phyloP scores from a whole-genome alignment of 306 rosid species.

The Inga leiocalycina region DNA sequence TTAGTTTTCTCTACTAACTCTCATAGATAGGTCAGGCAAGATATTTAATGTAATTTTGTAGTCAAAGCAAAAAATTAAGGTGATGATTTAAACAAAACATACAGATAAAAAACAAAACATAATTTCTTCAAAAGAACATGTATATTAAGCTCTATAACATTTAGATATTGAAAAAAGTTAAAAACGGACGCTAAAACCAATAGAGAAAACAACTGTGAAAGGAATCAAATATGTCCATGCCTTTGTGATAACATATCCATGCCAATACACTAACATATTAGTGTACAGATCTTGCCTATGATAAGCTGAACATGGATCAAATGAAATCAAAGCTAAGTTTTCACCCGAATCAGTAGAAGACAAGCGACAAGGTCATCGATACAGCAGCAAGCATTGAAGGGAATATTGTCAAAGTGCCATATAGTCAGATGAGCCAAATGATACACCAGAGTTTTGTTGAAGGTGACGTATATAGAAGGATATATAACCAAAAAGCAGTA shows the following conservation, averaged over 20 bases:
- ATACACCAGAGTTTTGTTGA: constrained; percentile 3
- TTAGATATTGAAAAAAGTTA: not conserved
- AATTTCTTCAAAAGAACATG: not conserved
- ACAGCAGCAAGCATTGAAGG: not conserved
- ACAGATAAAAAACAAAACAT: not conserved
- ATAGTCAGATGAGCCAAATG: constrained; percentile 8
- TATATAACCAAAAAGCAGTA: not conserved
- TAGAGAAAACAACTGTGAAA: not conserved
- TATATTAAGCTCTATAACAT: not conserved
- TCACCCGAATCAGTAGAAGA: constrained; percentile 6
- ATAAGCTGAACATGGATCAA: not conserved
- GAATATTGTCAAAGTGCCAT: not conserved
- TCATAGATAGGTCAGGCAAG: not conserved
- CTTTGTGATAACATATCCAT: not conserved
- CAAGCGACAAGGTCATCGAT: not conserved
- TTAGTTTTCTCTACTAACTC: not conserved
- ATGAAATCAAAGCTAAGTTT: not conserved
- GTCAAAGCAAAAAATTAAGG: not conserved
- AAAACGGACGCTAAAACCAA: not conserved
- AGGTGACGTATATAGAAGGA: not conserved
- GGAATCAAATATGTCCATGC: not conserved
- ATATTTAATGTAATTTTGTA: not conserved
- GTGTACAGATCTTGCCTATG: not conserved
- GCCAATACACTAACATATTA: not conserved
- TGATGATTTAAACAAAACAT: not conserved